Conservation (phyloP, 2,329 filamentous ascomycete species). For the Microsporum ferrugineum region DNA sequence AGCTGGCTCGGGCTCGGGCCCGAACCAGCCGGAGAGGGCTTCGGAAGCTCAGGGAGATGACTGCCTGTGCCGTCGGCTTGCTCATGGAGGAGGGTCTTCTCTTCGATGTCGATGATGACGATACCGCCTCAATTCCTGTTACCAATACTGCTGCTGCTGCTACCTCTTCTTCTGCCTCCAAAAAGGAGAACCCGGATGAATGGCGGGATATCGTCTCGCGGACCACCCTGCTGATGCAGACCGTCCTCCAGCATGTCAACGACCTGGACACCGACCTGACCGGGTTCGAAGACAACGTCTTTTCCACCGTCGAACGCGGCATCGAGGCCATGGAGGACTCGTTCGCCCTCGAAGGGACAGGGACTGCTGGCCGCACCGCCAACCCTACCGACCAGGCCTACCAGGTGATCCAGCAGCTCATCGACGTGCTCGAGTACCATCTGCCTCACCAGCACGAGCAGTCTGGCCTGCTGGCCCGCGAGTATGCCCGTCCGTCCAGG, state of each 20-base stretch:
- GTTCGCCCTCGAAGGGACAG: conserved; percentile 29
- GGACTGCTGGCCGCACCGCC: conserved; percentile 14
- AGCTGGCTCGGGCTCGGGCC: conserved; percentile 62
- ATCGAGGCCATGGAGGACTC: conserved; percentile 45
- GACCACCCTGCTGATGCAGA: conserved; percentile 76
- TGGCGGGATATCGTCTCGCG: conserved; percentile 69
- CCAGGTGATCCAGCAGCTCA: conserved; percentile 26
- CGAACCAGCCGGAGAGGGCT: conserved; percentile 61
- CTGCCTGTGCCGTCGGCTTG: conserved; percentile 75
- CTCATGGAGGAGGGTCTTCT: conserved; percentile 76
- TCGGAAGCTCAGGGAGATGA: conserved; percentile 62
- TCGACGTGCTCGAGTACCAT: conserved; percentile 53
- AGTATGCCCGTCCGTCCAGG: conserved; percentile 63
- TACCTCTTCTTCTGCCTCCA: conserved; percentile 11
- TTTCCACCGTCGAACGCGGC: conserved; percentile 50
- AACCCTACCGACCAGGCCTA: conserved; percentile 16
- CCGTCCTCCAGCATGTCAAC: conserved; percentile 62
- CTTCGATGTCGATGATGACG: conserved; percentile 51
- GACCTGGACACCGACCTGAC: conserved; percentile 45
- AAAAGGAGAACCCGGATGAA: conserved; percentile 34
- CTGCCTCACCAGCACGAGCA: conserved; percentile 55
- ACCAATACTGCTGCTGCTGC: background rate
- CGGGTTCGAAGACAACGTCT: conserved; percentile 46
- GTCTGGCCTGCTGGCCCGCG: conserved; percentile 45
- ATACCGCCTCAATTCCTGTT: conserved; percentile 25